Percentiles rank a stretch among this genome's conserved stretches.
Evolutionary conservation across 225 moss, liverwort and hornwort species (phyloP).

Genomic region (Rhytidiadelphus loreus): DNA sequence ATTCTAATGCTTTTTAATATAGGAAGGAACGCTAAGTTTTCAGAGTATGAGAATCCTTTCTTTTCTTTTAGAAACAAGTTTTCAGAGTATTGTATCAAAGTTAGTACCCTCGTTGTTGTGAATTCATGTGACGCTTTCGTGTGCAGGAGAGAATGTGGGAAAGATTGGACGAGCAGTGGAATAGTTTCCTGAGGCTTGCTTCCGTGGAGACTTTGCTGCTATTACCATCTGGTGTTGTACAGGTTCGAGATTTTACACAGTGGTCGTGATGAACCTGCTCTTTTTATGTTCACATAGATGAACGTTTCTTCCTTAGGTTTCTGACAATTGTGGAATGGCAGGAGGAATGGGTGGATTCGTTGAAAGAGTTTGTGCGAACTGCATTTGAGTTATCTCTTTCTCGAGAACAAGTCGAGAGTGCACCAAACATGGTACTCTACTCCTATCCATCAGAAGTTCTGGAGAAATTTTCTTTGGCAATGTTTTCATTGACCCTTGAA

Average conservation of each 20-base stretch:
- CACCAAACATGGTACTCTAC: conserved; percentile 24
- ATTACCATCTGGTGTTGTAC: conserved; percentile 34
- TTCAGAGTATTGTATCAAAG: background rate
- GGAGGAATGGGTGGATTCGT: conserved; percentile 37
- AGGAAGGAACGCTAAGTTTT: background rate
- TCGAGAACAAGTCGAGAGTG: conserved; percentile 4
- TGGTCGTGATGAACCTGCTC: background rate
- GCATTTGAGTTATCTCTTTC: conserved; percentile 29
- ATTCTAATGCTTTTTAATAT: background rate
- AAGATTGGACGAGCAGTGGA: conserved; percentile 35
- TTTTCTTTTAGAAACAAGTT: background rate
- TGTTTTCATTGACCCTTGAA: background rate
- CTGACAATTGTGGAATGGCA: conserved; percentile 2
- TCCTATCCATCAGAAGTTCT: background rate
- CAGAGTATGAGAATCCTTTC: background rate
- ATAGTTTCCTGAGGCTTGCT: background rate
- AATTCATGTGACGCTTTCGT: background rate
- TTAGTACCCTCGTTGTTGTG: too few species aligned
- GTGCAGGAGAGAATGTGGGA: conserved; percentile 45
- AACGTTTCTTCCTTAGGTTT: background rate
- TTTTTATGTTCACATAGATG: background rate
- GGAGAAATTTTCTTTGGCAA: background rate
- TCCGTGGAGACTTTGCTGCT: conserved; percentile 22
- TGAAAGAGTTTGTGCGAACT: conserved; percentile 45
- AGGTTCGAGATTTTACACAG: conserved; percentile 3